phyloP scores from a whole-genome alignment of 1,139 yeast species.

The Scheffersomyces quercinus region DNA sequence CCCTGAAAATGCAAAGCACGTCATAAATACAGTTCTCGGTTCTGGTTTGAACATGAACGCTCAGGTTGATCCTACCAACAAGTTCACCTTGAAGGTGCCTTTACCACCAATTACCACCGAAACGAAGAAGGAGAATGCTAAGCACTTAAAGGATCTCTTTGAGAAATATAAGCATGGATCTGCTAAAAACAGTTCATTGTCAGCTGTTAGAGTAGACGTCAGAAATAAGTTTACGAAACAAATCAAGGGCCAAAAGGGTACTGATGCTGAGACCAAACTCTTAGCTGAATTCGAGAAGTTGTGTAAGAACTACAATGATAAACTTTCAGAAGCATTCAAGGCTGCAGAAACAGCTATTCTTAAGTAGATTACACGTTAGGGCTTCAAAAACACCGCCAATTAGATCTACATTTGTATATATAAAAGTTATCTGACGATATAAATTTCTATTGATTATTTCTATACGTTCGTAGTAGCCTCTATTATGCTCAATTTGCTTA shows the following conservation, averaged over 20 bases:
- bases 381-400: not conserved
- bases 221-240: constrained; percentile 56
- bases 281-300: constrained; percentile 63
- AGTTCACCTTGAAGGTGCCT: constrained; percentile 71
- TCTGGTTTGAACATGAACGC: constrained; percentile 78
- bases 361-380: constrained; percentile 18
- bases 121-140: constrained; percentile 57
- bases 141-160: constrained; percentile 59
- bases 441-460: not conserved
- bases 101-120: constrained; percentile 78
- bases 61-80: constrained; percentile 67
- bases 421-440: not conserved
- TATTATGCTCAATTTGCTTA: constrained; percentile 5
- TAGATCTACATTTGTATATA: not conserved
- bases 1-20: constrained; percentile 66
- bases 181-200: constrained; percentile 51
- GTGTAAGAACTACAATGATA: constrained; percentile 62
- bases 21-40: constrained; percentile 68
- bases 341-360: constrained; percentile 54
- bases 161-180: constrained; percentile 64
- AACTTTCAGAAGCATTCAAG: constrained; percentile 59
- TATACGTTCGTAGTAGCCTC: not conserved
- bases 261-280: constrained; percentile 55
- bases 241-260: constrained; percentile 48
- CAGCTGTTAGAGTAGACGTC: constrained; percentile 61